phyloP scores from a whole-genome alignment of 2,329 filamentous ascomycete genomes.

The Cadophora malorum region DNA sequence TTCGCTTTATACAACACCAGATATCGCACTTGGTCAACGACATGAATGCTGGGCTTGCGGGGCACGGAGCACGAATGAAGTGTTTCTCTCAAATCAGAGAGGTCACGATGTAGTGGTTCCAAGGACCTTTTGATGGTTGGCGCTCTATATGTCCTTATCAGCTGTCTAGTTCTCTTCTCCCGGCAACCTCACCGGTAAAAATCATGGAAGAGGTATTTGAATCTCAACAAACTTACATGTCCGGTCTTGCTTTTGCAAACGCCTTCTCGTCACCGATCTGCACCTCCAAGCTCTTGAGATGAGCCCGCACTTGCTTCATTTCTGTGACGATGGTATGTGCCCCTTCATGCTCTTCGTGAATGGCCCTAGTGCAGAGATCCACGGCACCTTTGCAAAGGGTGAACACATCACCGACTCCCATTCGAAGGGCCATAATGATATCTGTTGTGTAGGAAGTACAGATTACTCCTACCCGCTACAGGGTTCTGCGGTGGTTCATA shows the following conservation, averaged over 20 bases:
- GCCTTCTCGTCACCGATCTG: not conserved
- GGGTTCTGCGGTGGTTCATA: too few species aligned
- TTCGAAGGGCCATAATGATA: constrained; percentile 10
- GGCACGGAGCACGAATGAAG: constrained; percentile 1
- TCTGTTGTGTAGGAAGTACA: not conserved
- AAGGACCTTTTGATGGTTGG: constrained; percentile 4
- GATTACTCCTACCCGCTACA: too few species aligned
- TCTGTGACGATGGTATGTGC: not conserved
- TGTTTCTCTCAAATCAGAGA: not conserved
- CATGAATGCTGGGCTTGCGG: constrained; percentile 8
- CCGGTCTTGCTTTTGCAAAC: not conserved
- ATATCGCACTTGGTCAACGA: constrained; percentile 11
- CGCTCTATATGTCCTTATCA: not conserved
- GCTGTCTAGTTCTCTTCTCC: not conserved
- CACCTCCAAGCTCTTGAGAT: not conserved
- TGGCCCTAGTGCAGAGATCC: constrained; percentile 11
- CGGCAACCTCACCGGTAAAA: not conserved
- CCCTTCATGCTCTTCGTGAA: constrained; percentile 16
- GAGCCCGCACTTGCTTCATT: constrained; percentile 14
- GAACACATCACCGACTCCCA: constrained; percentile 18
- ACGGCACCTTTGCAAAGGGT: constrained; percentile 19
- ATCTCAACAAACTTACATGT: not conserved
- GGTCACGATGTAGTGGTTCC: constrained; percentile 7
- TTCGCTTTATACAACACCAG: constrained; percentile 14
- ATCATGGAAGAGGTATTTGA: too few species aligned